Evolutionary conservation across 2,329 filamentous ascomycete genomes (phyloP), one percentile per base, ranked within the genome.

Genomic region (Keithomyces neogunnii): DNA sequence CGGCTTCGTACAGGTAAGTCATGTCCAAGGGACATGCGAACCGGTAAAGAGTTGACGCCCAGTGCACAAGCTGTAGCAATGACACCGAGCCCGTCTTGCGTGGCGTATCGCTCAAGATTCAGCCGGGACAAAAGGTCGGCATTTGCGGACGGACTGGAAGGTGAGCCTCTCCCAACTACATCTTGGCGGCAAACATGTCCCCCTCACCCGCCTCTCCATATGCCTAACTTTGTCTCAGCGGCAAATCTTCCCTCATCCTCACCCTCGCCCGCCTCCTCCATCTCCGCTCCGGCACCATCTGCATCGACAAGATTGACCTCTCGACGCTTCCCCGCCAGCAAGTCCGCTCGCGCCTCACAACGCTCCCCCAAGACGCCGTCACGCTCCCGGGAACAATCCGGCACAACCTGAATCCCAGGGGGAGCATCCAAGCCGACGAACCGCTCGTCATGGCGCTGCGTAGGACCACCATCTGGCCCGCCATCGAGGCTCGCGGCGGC

Each of bases 291-390:
- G 49, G 49, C 0, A 42, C 11, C 3, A 51, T 55, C 54, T 40
- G 10, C 4, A 50, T 69, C 0, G 64, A 69, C 30, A 60, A 58
- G 11, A 31, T 65, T 1, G 60, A 67, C n/a, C 57, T 66, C 9
- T 54, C 49, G 2, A 49, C n/a, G 0, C 51, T 69, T 0, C 42
- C 57, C 0, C 59, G 57, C 9, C 52, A 59, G 11, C 0, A 58
- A 1, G 36, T 68, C 8, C 59, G 65, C 2, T 59, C 59, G 1
- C 61, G 57, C 13, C 64, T 69, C 19, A 57, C 66, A 4, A 59
- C 60, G 0, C 53, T 68, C 1, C 51, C 66, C 0, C 67, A 69
- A 40, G 66, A 68, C 11, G 54, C 59, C 1, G 47, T 59, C 3
- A 49, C 53, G 19, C 52, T 59, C 2, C 51, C 51, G 5, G 56